Conservation (phyloP, 1,284 basidiomycete genomes). For the Cutaneotrichosporon curvatum region DNA sequence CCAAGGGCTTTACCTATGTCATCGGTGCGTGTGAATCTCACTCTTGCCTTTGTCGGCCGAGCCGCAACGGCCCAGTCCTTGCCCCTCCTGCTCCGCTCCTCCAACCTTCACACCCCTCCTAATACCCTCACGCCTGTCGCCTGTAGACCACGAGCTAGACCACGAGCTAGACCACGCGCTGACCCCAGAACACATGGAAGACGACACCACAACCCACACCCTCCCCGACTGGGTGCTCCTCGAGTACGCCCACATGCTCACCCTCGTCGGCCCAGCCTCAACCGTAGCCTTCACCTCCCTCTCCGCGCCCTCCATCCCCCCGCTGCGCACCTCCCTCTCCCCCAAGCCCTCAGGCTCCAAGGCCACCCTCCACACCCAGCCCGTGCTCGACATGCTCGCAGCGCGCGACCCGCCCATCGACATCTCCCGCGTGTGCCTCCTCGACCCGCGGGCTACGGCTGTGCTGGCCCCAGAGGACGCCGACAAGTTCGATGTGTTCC, state of each 20-base stretch:
- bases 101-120: no score
- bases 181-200: slow-evolving; percentile 82
- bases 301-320: slow-evolving; percentile 59
- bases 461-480: slow-evolving; percentile 67
- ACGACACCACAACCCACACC: slow-evolving; percentile 60
- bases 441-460: slow-evolving; percentile 74
- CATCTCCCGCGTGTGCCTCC: slow-evolving; percentile 65
- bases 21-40: slow-evolving; percentile 28
- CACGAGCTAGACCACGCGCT: no score
- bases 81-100: no score
- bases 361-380: slow-evolving; percentile 56
- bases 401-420: slow-evolving; percentile 47
- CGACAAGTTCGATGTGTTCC: slow-evolving; percentile 68
- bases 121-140: no score
- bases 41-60: neutral
- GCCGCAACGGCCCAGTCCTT: no score
- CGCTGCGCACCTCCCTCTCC: slow-evolving; percentile 52
- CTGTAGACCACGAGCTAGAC: no score
- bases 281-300: slow-evolving; percentile 77
- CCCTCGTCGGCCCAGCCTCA: slow-evolving; percentile 59
- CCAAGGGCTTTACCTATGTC: slow-evolving; percentile 36
- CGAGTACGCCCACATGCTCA: slow-evolving; percentile 69
- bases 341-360: slow-evolving; percentile 36
- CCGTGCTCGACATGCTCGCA: slow-evolving; percentile 62
- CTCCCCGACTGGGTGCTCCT: slow-evolving; percentile 80